Conservation (phyloP, 2,329 filamentous ascomycete genomes). For the Keithomyces neogunnii region DNA sequence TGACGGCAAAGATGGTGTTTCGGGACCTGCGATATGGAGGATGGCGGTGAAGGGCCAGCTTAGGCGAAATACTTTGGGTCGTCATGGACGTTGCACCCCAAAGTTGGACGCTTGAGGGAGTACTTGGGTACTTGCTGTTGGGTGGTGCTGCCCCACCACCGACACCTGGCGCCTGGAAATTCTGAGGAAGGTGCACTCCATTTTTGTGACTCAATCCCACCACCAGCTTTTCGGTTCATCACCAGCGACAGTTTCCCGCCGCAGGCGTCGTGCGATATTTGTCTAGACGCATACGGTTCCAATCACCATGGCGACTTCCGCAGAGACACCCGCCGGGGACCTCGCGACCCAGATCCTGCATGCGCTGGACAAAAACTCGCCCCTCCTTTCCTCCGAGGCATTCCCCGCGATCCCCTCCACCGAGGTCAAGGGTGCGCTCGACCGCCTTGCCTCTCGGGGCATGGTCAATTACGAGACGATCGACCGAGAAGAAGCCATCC, state of each 20-base stretch:
- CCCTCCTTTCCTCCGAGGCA: constrained; percentile 58
- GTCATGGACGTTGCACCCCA: too few relatives aligned
- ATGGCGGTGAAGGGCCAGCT: too few relatives aligned
- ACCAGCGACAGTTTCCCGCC: not conserved
- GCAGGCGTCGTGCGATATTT: not conserved
- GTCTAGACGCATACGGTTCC: not conserved
- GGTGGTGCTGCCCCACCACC: not conserved
- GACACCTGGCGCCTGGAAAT: constrained; percentile 7
- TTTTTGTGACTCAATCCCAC: constrained; percentile 6
- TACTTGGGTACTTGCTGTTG: not conserved
- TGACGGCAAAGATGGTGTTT: too few relatives aligned
- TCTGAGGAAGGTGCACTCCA: not conserved
- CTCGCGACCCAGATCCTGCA: constrained; percentile 58
- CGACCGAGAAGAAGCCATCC: constrained; percentile 65
- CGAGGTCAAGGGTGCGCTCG: constrained; percentile 77
- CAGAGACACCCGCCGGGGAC: constrained; percentile 37
- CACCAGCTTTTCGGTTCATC: not conserved
- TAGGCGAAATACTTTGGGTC: too few relatives aligned
- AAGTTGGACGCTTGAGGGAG: too few relatives aligned
- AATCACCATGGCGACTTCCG: constrained; percentile 32
- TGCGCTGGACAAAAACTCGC: constrained; percentile 53
- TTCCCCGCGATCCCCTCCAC: constrained; percentile 60
- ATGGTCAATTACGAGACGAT: constrained; percentile 84
- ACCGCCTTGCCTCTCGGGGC: constrained; percentile 72
- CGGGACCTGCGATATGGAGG: too few relatives aligned